Conservation (phyloP, 2,329 filamentous ascomycete species). For the Salinomyces thailandicus region DNA sequence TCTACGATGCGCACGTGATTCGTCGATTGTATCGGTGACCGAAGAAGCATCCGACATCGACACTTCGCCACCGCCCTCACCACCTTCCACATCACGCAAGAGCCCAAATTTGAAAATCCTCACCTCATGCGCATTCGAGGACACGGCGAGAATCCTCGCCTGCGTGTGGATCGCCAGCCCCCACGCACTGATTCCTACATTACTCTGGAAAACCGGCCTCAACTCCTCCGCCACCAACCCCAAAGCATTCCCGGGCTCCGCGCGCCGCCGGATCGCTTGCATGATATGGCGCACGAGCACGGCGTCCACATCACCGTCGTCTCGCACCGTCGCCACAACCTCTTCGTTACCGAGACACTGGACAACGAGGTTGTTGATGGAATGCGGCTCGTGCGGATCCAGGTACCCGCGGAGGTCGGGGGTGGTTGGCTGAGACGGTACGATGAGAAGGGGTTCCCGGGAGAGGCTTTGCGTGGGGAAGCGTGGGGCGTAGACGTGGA, state of each 20-base stretch:
- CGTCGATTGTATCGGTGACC: slow-evolving; percentile 8
- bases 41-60: not conserved
- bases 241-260: slow-evolving; percentile 19
- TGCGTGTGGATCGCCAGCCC: slow-evolving; percentile 71
- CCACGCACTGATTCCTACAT: slow-evolving; percentile 75
- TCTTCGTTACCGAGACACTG: slow-evolving; percentile 38
- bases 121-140: slow-evolving; percentile 58
- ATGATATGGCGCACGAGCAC: slow-evolving; percentile 29
- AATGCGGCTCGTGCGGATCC: slow-evolving; percentile 30
- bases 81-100: slow-evolving; percentile 22
- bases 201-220: slow-evolving; percentile 59
- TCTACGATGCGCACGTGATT: slow-evolving; percentile 12
- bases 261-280: slow-evolving; percentile 25
- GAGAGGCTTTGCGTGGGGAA: slow-evolving; percentile 34
- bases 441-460: slow-evolving; percentile 26
- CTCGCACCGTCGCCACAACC: slow-evolving; percentile 41
- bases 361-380: slow-evolving; percentile 35
- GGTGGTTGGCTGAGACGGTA: slow-evolving; percentile 29
- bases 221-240: slow-evolving; percentile 32
- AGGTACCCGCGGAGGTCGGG: slow-evolving; percentile 24
- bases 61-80: slow-evolving; percentile 1
- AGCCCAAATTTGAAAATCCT: slow-evolving; percentile 52
- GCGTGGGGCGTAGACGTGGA: slow-evolving; percentile 35
- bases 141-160: slow-evolving; percentile 77
- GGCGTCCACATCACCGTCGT: slow-evolving; percentile 46